These are phyloP conservation scores for Myxozyma neotropica DNA, from an alignment of 805 yeast species.

Conservation along the genomic window DNA sequence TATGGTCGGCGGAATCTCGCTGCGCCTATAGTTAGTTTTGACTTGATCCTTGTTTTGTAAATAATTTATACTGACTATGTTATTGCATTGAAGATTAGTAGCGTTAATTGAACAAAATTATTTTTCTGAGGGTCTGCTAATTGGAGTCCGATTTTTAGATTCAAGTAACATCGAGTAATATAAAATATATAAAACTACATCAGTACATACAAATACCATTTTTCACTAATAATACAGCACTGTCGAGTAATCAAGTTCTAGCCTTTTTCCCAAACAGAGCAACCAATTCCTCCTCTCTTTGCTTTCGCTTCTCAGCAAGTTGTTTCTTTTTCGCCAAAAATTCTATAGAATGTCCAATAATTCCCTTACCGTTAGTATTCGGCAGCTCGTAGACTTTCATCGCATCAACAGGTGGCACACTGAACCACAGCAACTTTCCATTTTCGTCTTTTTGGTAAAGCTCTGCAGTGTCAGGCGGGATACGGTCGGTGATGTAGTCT, in stretches of 20 bases:
- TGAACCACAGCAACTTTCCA: constrained; percentile 36
- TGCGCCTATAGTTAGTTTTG: no score
- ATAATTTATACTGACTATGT: no score
- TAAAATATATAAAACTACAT: background rate
- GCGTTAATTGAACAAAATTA: no score
- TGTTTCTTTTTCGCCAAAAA: constrained; percentile 22
- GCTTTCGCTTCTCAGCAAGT: constrained; percentile 26
- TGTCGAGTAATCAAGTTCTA: background rate
- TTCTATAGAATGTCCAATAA: constrained; percentile 29
- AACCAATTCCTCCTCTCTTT: constrained; percentile 19
- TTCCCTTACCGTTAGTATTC: constrained; percentile 12
- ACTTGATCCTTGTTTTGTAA: no score
- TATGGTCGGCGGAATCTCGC: no score
- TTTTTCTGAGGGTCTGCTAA: no score
- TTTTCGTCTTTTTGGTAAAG: constrained; percentile 31
- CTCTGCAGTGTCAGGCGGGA: constrained; percentile 34
- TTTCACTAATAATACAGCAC: no score
- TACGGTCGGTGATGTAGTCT: constrained; percentile 34
- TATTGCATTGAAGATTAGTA: no score
- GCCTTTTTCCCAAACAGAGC: constrained; percentile 9
- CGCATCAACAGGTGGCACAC: constrained; percentile 38
- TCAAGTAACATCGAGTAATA: no score
- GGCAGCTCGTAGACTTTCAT: constrained; percentile 5
- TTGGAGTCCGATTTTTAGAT: no score
- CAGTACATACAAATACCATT: no score